Evolutionary conservation across 2,329 filamentous ascomycete species (phyloP).

Genomic region (Aureobasidium leucospermi): DNA sequence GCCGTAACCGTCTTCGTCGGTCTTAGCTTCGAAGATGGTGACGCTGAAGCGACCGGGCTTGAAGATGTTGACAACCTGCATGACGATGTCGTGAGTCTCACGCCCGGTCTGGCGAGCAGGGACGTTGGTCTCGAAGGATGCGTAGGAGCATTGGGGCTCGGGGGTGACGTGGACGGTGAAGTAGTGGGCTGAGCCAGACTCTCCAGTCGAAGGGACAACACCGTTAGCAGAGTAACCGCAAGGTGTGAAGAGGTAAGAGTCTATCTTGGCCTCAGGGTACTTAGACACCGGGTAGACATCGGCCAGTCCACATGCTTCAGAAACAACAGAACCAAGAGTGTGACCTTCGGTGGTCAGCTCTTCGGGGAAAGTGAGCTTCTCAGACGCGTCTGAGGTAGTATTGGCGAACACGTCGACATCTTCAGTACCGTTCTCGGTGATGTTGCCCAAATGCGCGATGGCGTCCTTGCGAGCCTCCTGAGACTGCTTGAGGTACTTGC

Average conservation of each 20-base stretch:
- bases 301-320: constrained; percentile 79
- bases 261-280: constrained; percentile 88
- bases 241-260: constrained; percentile 92
- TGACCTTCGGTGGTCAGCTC: constrained; percentile 89
- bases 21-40: constrained; percentile 89
- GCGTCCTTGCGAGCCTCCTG: constrained; percentile 55
- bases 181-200: constrained; percentile 60
- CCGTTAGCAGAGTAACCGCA: constrained; percentile 98
- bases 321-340: constrained; percentile 84
- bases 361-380: constrained; percentile 53
- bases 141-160: constrained; percentile 93
- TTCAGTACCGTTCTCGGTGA: constrained; percentile 38
- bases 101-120: constrained; percentile 81
- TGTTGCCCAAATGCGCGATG: constrained; percentile 51
- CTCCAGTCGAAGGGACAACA: constrained; percentile 64
- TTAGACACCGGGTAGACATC: constrained; percentile 79
- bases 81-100: constrained; percentile 81
- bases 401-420: constrained; percentile 69
- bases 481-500: constrained; percentile 63
- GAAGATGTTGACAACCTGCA: constrained; percentile 94
- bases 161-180: constrained; percentile 98
- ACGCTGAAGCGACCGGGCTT: constrained; percentile 96
- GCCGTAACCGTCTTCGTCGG: constrained; percentile 34
- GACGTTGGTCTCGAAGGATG: constrained; percentile 97
- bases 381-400: constrained; percentile 55